phyloP scores from a whole-genome alignment of 2,329 filamentous ascomycete species.

The Alternaria angustiovoidea region DNA sequence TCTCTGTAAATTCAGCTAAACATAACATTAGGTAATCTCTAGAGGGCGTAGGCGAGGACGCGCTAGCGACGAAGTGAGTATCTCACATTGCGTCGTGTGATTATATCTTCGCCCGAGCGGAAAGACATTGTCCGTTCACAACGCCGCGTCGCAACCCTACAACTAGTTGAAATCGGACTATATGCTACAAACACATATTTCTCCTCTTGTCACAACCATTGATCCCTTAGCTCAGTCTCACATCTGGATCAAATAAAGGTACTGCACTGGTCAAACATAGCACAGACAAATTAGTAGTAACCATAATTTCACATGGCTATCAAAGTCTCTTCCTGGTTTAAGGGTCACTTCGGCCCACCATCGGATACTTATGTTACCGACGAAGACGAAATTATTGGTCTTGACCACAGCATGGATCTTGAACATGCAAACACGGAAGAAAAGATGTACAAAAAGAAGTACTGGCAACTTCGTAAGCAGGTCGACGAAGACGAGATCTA shows the following conservation, averaged over 20 bases:
- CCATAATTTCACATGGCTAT: neutral
- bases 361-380: neutral
- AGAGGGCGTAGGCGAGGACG: neutral
- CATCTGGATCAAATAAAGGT: neutral
- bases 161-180: neutral
- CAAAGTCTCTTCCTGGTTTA: neutral
- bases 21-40: neutral
- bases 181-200: neutral
- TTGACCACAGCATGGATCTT: neutral
- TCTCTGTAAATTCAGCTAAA: neutral
- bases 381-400: neutral
- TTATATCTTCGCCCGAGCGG: neutral
- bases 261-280: neutral
- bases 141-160: neutral
- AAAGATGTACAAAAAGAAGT: neutral
- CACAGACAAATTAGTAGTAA: neutral
- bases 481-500: neutral
- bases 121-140: neutral
- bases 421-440: neutral
- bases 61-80: neutral
- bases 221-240: neutral
- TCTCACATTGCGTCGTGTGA: neutral
- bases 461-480: neutral
- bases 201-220: neutral
- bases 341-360: neutral